Base-by-base conservation (phyloP, 257 asterid genomes). In the Solanum tarapatanum region DNA sequence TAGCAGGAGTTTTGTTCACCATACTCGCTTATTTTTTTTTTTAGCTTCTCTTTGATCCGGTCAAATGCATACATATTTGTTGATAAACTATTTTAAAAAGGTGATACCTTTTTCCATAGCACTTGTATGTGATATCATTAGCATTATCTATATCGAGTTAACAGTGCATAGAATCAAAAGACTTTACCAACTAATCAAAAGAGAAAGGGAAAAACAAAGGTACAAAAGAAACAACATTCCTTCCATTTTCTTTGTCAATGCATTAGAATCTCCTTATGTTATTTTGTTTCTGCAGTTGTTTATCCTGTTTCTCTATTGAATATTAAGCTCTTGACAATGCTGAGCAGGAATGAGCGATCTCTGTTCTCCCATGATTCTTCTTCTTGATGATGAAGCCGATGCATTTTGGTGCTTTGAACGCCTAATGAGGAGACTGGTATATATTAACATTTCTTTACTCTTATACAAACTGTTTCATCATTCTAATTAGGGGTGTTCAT, bases 361-460 rank as follows among this genome's bases (percentile, higher is more conserved):
- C 87, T 94, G 98, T 95, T 97, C 99, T 82, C 98, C 98, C 43
- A 94, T 97, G 98, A 94, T 95, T 80, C 90, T 97, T 36, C 97
- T 97, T 87, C 96, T 95, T 80, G 98, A 93, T 26, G 93, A 95
- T 88, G 98, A 97, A 91, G 99, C 96, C 1, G 99, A 97, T 91
- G 94, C 99, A 12, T 97, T 94, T 91, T 97, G 99, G 99, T 95
- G 98, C 94, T 97, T 95, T 87, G 96, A 97, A 76, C 98, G 93
- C 79, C 48, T 95, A 91, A 97, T 97, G 98, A 91, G 94, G 73
- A 93, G 94, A 95, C 88, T 97, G 98, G 99, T 95, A 93, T 24
- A 64, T 62, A 23, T 66, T 66, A 35, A 79, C 33, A 21, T 68
- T 91, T 80, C 19, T 28, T 16, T 48, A 28, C 28, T 45, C 85